phyloP scores from a whole-genome alignment of 2,329 filamentous ascomycete genomes.

The Trichoderma pleuroti region DNA sequence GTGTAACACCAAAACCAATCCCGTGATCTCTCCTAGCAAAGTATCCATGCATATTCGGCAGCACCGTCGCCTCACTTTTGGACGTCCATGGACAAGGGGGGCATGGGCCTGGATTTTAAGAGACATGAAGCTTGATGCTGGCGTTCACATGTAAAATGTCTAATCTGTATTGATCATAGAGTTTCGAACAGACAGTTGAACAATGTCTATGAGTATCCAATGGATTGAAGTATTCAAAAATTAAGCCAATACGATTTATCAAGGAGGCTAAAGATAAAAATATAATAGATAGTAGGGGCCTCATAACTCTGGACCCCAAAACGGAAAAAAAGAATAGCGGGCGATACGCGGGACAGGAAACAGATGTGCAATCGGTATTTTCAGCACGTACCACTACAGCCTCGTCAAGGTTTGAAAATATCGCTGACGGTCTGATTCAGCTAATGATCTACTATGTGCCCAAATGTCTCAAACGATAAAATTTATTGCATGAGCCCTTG shows the following conservation, averaged over 20 bases:
- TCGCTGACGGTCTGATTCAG: neutral
- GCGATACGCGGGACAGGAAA: neutral
- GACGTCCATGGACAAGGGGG: neutral
- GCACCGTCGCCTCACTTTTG: neutral
- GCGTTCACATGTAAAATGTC: neutral
- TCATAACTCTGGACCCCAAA: neutral
- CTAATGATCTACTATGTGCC: neutral
- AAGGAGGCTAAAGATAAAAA: neutral
- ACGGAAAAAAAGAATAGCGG: neutral
- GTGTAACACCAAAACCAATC: neutral
- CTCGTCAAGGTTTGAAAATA: neutral
- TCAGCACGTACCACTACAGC: neutral
- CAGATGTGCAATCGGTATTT: neutral
- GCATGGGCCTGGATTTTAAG: neutral
- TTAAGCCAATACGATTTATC: neutral
- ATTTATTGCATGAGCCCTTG: neutral
- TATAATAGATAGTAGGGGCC: neutral
- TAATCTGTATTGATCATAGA: neutral
- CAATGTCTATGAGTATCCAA: neutral
- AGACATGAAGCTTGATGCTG: rapidly evolving
- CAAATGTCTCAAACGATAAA: neutral
- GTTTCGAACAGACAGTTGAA: neutral
- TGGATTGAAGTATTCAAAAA: neutral
- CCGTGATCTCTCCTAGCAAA: neutral
- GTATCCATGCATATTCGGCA: neutral